phyloP scores from a whole-genome alignment of 345 rosid species.

The Populus nigra region DNA sequence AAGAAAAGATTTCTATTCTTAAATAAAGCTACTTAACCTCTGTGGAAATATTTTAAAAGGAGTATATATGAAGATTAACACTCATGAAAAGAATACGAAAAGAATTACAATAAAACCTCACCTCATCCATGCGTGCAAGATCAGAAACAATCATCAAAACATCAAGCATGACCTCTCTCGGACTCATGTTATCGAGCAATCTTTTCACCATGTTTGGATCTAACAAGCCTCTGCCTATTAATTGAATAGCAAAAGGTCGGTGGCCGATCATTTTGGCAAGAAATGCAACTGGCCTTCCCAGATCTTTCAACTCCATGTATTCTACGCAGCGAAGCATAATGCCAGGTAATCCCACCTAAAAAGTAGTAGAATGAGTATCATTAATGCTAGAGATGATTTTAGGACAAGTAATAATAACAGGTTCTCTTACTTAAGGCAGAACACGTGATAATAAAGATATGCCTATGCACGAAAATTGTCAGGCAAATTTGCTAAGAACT shows the following conservation, averaged over 20 bases:
- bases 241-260: slow-evolving; percentile 74
- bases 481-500: neutral
- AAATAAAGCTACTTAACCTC: too few relatives aligned
- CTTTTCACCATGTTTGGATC: slow-evolving; percentile 72
- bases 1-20: too few relatives aligned
- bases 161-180: slow-evolving; percentile 79
- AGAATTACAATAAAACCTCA: slow-evolving; percentile 26
- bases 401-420: neutral
- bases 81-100: neutral
- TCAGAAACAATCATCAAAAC: slow-evolving; percentile 88
- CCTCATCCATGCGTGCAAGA: slow-evolving; percentile 94
- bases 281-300: slow-evolving; percentile 83
- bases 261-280: slow-evolving; percentile 86
- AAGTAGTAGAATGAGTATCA: slow-evolving; percentile 22
- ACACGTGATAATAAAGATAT: neutral
- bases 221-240: slow-evolving; percentile 78
- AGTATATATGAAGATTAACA: too few relatives aligned
- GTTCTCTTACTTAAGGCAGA: neutral
- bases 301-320: slow-evolving; percentile 72
- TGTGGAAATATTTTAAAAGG: too few relatives aligned
- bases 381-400: neutral
- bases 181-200: slow-evolving; percentile 65
- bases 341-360: slow-evolving; percentile 78
- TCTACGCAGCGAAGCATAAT: slow-evolving; percentile 71
- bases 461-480: neutral